Base-by-base conservation (phyloP, 345 rosid genomes). In the rapeseed (Brassica napus) region DNA sequence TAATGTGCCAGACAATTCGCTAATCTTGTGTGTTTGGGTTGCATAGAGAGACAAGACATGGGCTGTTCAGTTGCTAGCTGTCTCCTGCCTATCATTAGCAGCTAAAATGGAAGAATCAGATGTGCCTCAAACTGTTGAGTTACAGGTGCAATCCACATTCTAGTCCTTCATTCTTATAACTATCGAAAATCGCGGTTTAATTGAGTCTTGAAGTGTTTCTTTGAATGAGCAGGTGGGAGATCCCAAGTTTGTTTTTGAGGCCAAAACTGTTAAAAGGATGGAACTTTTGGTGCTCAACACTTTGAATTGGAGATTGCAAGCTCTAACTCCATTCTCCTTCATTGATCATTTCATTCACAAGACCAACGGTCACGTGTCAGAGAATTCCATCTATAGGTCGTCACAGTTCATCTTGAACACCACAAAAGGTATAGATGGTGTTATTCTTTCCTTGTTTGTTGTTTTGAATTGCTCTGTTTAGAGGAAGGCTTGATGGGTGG, bases 21-120 rank as follows among this genome's bases (percentile, higher is more conserved):
- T 73, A 3, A 61, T 69, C 58, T 9, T 71, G 65, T 65, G 31
- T 77, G 44, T 59, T 72, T 37, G 3, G 37, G 16, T 60, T 66
- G 52, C 4, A 55, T 75, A 90, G 94, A 87, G 75, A 69, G 91
- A 86, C 69, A 90, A 86, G 71, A 75, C 77, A 65, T 91, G 92
- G 97, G 83, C 74, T 65, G 83, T 84, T 80, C 94, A 87, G 81
- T 79, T 91, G 74, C 73, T 88, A 68, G 87, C 88, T 72, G 94
- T 90, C 4, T 84, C 94, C 61, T 91, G 94, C 82, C 82, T 91
- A 77, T 89, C 97, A 42, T 78, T 91, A 71, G 97, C 92, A 44
- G 87, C 90, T 59, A 91, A 91, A 85, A 74, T 91, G 87, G 94
- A 87, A 77, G 97, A 91, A 89, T 82, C 84, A 7, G 77, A 86